Evolutionary conservation across 306 rosid genomes (phyloP).

Genomic region (Citrullus amarus): DNA sequence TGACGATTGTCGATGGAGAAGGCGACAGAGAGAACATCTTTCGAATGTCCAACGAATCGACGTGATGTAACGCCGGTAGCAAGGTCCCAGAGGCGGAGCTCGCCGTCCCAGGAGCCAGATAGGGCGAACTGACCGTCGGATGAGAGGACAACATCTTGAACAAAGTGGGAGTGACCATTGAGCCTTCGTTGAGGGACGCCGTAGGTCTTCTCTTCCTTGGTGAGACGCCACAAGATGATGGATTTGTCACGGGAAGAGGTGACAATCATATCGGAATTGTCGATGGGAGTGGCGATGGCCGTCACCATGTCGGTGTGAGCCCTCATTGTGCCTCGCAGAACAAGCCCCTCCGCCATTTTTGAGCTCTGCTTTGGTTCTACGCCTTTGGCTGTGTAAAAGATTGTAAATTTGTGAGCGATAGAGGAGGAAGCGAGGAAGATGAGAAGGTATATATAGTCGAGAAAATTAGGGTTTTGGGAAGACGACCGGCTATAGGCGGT

Average conservation of each 20-base stretch:
- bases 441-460: not conserved
- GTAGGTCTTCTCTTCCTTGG: conserved; percentile 80
- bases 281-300: conserved; percentile 90
- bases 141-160: conserved; percentile 85
- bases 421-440: not conserved
- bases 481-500: too few relatives aligned
- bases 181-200: conserved; percentile 94
- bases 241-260: conserved; percentile 89
- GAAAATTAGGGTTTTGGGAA: conserved; percentile 27
- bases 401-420: not conserved
- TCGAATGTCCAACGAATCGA: conserved; percentile 87
- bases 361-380: not conserved
- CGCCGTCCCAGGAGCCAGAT: conserved; percentile 99
- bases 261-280: conserved; percentile 82
- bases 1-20: conserved; percentile 96
- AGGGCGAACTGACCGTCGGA: conserved; percentile 98
- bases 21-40: conserved; percentile 88
- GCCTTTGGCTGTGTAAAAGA: not conserved
- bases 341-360: conserved; percentile 50
- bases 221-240: conserved; percentile 73
- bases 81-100: conserved; percentile 95
- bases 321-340: conserved; percentile 79
- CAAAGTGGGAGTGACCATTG: conserved; percentile 84
- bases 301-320: conserved; percentile 91
- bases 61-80: conserved; percentile 71